Evolutionary conservation across 257 asterid species (phyloP).

Genomic region (Petrea volubilis): DNA sequence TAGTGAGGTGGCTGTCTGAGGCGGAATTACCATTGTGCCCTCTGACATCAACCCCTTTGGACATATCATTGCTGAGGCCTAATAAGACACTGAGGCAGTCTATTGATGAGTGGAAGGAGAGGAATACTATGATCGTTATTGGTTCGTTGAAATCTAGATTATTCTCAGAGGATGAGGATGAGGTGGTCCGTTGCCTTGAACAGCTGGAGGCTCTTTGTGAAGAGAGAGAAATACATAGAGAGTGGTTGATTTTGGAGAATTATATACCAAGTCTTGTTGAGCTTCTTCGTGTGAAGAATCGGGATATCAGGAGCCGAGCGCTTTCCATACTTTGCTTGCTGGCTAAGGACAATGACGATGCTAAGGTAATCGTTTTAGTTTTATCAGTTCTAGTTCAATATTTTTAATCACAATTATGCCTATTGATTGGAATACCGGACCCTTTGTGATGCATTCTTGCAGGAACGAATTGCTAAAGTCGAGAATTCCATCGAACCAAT

Average conservation of each 20-base stretch:
- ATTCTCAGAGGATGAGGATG: conserved; percentile 35
- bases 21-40: conserved; percentile 44
- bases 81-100: conserved; percentile 69
- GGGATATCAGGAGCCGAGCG: conserved; percentile 50
- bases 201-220: conserved; percentile 52
- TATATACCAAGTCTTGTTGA: conserved; percentile 51
- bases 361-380: conserved; percentile 46
- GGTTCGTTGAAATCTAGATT: conserved; percentile 48
- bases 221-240: conserved; percentile 56
- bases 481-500: conserved; percentile 47
- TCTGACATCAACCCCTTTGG: conserved; percentile 42
- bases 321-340: conserved; percentile 53
- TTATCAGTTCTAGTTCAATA: neutral
- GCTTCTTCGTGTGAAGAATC: conserved; percentile 45
- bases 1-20: conserved; percentile 62
- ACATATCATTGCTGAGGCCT: conserved; percentile 58
- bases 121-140: conserved; percentile 61
- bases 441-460: conserved; percentile 27
- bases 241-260: conserved; percentile 68
- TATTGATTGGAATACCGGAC: neutral
- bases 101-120: conserved; percentile 72
- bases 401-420: neutral
- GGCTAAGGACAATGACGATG: conserved; percentile 55
- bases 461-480: conserved; percentile 54
- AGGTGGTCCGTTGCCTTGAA: conserved; percentile 47